Conservation (phyloP, 192 early-diverging fungal genomes). For the Entomortierella chlamydospora region DNA sequence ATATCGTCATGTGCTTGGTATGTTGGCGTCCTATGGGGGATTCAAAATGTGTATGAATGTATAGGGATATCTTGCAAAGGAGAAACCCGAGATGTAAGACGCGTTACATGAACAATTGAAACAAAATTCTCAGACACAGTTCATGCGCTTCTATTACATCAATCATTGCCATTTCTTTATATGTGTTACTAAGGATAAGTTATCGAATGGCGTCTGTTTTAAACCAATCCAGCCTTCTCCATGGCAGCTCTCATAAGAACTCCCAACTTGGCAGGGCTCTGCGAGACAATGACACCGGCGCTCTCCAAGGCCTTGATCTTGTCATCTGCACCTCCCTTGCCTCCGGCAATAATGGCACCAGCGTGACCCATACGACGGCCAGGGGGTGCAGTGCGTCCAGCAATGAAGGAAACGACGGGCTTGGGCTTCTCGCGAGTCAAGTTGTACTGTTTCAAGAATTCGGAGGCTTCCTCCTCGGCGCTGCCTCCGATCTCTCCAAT, state of each 20-base stretch:
- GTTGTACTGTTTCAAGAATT: conserved; percentile 97
- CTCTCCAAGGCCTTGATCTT: conserved; percentile 98
- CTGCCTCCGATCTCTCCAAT: conserved; percentile 99
- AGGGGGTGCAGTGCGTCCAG: conserved; percentile 97
- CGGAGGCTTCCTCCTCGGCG: conserved; percentile 98
- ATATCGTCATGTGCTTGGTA: no score
- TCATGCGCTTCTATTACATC: no score
- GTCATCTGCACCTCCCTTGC: conserved; percentile 98
- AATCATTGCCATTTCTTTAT: no score
- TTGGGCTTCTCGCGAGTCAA: conserved; percentile 87
- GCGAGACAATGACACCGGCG: conserved; percentile 92
- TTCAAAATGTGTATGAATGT: no score
- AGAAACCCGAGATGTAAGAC: no score
- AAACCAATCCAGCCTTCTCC: conserved; percentile 62
- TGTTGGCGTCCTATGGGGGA: no score
- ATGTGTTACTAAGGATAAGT: no score
- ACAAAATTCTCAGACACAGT: neutral
- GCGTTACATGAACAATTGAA: no score
- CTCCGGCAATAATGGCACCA: conserved; percentile 99
- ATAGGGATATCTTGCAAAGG: no score
- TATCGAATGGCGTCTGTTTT: conserved; percentile 1
- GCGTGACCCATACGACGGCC: conserved; percentile 99
- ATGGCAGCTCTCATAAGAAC: conserved; percentile 80
- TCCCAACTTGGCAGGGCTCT: conserved; percentile 97
- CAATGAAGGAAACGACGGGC: conserved; percentile 99